Evolutionary conservation across 345 rosid genomes (phyloP), one percentile per base, ranked within the genome.

Genomic region (Eutrema heterophyllum): DNA sequence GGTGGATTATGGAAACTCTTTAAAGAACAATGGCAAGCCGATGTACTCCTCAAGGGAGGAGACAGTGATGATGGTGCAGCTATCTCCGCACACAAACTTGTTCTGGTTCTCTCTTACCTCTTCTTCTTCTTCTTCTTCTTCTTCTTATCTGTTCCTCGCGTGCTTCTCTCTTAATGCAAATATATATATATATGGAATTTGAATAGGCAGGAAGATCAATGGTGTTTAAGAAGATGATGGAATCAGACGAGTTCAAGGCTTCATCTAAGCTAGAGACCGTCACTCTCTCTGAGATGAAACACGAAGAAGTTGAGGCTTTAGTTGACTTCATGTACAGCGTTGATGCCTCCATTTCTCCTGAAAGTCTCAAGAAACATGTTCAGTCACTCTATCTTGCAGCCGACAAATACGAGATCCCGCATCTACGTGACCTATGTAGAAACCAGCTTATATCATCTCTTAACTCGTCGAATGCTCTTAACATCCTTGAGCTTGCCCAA

Each of bases 141-240:
- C n/a, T n/a, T n/a, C 0, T 6, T 30, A 3, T 30, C 5, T 30
- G 5, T 30, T 30, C 33, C 33, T 1, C 33, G 7, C n/a, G n/a
- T n/a, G n/a, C 24, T 21, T 21, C 24, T 21, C 24, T 21, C 24
- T 21, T 21, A 21, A 21, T 21, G 24, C 24, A 21, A 21, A 21
- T 21, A 21, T 21, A 21, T n/a, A 21, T n/a, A n/a, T 21, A 21
- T 21, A 21, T 21, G 33, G 7, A 30, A 5, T 30, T 30, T 45
- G 16, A 3, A 12, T 51, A 67, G 53, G 72, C 72, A 4, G 57
- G 67, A 27, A 9, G 67, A 38, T 71, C 67, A 6, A 30, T 48
- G 18, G 67, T 70, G 26, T 71, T 71, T 24, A 49, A 71, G 67
- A 71, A 59, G 30, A 59, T 71, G 48, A 21, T 71, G 8, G 59